A percentile compares a stretch with the other conserved stretches of the same genome.
phyloP scores from a whole-genome alignment of 225 moss, liverwort and hornwort genomes.

The Thuidium tamariscinum region DNA sequence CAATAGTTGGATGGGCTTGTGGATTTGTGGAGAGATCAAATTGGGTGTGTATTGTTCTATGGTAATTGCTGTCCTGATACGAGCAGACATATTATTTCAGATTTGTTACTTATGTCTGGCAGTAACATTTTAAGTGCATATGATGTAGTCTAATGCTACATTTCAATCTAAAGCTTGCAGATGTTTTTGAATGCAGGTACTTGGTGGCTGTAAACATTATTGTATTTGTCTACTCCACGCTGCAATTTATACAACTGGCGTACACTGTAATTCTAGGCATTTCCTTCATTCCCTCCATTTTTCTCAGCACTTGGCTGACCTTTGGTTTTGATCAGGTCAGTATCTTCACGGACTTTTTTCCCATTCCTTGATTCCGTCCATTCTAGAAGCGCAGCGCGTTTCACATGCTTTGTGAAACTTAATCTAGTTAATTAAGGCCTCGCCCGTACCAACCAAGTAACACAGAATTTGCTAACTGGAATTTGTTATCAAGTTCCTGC shows the following conservation, averaged over 20 bases:
- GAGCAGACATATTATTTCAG: background rate
- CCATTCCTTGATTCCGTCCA: background rate
- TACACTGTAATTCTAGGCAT: constrained; percentile 41
- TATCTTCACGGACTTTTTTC: background rate
- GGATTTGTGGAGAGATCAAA: background rate
- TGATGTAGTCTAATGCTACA: background rate
- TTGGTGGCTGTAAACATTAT: constrained; percentile 38
- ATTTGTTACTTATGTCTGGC: background rate
- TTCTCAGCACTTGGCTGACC: constrained; percentile 44
- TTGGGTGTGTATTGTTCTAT: background rate
- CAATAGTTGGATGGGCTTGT: background rate
- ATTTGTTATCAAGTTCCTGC: background rate
- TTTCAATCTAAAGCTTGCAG: background rate
- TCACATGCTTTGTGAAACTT: background rate
- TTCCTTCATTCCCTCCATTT: constrained; percentile 42
- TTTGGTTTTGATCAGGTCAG: constrained; percentile 40
- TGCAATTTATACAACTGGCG: constrained; percentile 33
- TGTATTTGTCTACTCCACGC: constrained; percentile 37
- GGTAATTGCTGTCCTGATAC: background rate
- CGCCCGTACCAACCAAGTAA: background rate
- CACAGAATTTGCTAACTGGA: background rate
- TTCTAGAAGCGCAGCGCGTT: background rate
- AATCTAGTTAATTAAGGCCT: background rate
- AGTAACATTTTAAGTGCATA: background rate
- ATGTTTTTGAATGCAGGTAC: constrained; percentile 15